Evolutionary conservation across 495 filamentous ascomycete genomes (phyloP).

Genomic region (Aspergillus funiculosus): DNA sequence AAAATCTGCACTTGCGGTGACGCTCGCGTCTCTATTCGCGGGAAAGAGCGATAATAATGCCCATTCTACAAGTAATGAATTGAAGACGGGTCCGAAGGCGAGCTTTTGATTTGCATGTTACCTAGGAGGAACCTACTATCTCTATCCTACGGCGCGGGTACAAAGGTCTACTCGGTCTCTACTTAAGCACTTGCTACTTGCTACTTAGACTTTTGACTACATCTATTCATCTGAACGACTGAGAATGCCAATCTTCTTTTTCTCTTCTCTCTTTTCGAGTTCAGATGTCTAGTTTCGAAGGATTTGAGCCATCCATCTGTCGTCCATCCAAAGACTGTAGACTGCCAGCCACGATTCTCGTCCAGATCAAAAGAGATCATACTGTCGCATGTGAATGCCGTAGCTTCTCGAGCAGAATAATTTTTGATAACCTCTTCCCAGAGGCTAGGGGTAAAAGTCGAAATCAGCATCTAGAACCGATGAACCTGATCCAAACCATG

Average conservation of each 20-base stretch:
- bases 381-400: not conserved
- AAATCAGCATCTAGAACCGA: conserved; percentile 13
- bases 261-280: not conserved
- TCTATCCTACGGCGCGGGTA: too few species aligned
- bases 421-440: not conserved
- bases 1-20: too few species aligned
- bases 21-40: too few species aligned
- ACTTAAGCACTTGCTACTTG: too few species aligned
- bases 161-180: too few species aligned
- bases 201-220: too few species aligned
- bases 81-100: not conserved
- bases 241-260: not conserved
- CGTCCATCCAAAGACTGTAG: conserved; percentile 5
- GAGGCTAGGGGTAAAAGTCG: conserved; percentile 1
- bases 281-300: conserved; percentile 2
- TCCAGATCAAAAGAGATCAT: conserved; percentile 1
- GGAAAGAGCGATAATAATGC: too few species aligned
- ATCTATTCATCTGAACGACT: not conserved
- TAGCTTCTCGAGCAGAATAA: conserved; percentile 1
- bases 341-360: not conserved
- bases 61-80: not conserved
- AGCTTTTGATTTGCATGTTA: too few species aligned
- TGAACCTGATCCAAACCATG: conserved; percentile 12
- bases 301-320: conserved; percentile 2
- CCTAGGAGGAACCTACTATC: too few species aligned